Conservation (phyloP, 768 basidiomycete genomes). For the Lactarius sanguifluus region DNA sequence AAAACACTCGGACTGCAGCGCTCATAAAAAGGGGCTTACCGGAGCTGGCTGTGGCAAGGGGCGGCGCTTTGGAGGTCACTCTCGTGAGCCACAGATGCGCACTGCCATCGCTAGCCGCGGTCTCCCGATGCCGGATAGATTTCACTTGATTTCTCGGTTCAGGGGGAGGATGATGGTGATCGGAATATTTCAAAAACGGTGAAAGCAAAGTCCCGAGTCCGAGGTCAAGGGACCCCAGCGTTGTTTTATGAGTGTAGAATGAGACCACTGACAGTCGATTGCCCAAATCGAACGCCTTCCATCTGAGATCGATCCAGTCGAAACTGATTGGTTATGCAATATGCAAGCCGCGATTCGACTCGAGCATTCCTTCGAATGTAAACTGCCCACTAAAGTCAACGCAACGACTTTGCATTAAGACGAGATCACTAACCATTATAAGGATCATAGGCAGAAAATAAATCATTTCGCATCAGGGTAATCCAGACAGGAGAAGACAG, state of each 20-base stretch:
- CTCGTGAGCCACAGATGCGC: neutral
- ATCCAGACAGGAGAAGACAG: neutral
- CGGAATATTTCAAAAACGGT: neutral
- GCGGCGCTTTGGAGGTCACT: neutral
- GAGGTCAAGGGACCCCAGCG: neutral
- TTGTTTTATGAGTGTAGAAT: neutral
- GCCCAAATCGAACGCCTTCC: neutral
- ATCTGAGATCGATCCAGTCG: neutral
- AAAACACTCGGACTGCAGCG: neutral
- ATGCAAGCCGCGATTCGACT: neutral
- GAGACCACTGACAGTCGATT: neutral
- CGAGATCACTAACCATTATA: neutral
- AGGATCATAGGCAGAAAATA: neutral
- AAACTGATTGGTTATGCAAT: neutral
- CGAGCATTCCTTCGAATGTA: too few relatives aligned
- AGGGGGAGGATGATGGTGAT: neutral
- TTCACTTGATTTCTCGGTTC: constrained; percentile 2
- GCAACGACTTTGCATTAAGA: neutral
- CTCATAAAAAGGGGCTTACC: constrained; percentile 1
- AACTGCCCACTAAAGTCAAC: neutral
- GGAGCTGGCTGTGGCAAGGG: constrained; percentile 2
- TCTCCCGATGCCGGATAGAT: neutral
- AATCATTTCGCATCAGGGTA: neutral
- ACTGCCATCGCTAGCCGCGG: neutral
- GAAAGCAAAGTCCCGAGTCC: neutral